Base-by-base conservation (phyloP, 352 stramenopile species). In the Globisporangium rhizosaccharum region DNA sequence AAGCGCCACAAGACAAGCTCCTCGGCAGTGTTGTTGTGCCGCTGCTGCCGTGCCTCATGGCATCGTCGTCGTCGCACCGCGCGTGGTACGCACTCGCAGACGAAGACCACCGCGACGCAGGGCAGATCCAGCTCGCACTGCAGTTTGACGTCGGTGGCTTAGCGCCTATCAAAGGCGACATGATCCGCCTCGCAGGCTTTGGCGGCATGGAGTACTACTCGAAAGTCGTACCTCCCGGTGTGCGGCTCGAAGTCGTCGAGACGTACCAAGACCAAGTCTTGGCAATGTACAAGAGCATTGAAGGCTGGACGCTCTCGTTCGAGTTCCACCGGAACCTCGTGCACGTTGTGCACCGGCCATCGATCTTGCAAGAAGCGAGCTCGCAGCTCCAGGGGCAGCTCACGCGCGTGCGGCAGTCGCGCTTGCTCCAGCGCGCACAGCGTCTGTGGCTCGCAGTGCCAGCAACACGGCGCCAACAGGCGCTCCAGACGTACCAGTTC, bases 321-420 rank as follows among this genome's bases (percentile, higher is more conserved):
- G 79, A 89, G 65, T 61, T 87, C 37, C 79, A 87, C 53, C 79
- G 77, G 47, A 87, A 89, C 51, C 58, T 89, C 42, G 63, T 89
- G 49, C 74, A 82, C 53, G 71, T 89, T 3, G 79, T 85, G 49
- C 76, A 70, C 18, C 76, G 79, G 39, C 79, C 79, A 14, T 89
- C 79, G 4, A 70, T 86, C 9, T 49, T 89, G 47, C 55, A 69
- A 26, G 68, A 87, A 30, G 73, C 79, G 1, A 73, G 75, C n/a
- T 70, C 67, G 11, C 73, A 87, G 39, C 54, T 89, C 14, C 71
- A 83, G 1, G 75, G 66, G 17, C 76, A 87, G 61, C 71, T 89
- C 30, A 72, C 56, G 17, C 68, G 73, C 26, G 68, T 87, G 33
- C 65, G 65, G 25, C 67, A 85, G n/a, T 76, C 77, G 30, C 67